Conservation (phyloP, 352 stramenopile genomes). For the Globisporangium cystogenes region DNA sequence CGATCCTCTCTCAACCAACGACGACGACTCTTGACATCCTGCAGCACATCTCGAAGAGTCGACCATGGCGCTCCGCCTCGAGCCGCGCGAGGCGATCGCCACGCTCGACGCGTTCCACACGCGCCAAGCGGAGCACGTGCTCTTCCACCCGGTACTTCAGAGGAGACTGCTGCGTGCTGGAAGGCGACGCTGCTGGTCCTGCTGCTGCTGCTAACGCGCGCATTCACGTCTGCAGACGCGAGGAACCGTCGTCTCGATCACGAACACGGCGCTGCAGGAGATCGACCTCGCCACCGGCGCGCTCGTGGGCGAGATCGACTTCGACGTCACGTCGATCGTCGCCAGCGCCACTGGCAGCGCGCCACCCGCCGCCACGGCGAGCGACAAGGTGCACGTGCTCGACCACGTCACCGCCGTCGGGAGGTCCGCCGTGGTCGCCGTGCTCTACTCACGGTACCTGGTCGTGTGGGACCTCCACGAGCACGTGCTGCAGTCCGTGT, state of each 20-base stretch:
- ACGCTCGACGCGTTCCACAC: constrained; percentile 6
- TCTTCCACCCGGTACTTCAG: constrained; percentile 16
- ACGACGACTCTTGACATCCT: not conserved
- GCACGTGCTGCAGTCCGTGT: constrained; percentile 48
- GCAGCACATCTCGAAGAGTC: not conserved
- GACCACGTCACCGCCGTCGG: constrained; percentile 49
- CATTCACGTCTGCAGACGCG: constrained; percentile 19
- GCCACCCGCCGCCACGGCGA: not conserved
- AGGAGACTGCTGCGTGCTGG: too few relatives aligned
- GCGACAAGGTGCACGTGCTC: constrained; percentile 22
- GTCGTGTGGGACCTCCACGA: constrained; percentile 67
- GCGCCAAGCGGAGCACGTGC: constrained; percentile 13
- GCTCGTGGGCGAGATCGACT: constrained; percentile 49
- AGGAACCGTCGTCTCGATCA: constrained; percentile 45
- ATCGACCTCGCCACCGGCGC: constrained; percentile 49
- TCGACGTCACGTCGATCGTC: constrained; percentile 42
- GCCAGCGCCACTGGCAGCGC: not conserved
- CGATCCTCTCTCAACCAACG: too few relatives aligned
- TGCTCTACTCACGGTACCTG: constrained; percentile 47
- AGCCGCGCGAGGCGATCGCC: not conserved
- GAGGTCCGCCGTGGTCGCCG: constrained; percentile 36
- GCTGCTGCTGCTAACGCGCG: not conserved
- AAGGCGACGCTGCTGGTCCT: not conserved
- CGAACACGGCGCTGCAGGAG: constrained; percentile 51
- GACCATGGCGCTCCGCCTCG: constrained; percentile 6